Conservation (phyloP, 257 asterid species). For the Solanum bukasovii region DNA sequence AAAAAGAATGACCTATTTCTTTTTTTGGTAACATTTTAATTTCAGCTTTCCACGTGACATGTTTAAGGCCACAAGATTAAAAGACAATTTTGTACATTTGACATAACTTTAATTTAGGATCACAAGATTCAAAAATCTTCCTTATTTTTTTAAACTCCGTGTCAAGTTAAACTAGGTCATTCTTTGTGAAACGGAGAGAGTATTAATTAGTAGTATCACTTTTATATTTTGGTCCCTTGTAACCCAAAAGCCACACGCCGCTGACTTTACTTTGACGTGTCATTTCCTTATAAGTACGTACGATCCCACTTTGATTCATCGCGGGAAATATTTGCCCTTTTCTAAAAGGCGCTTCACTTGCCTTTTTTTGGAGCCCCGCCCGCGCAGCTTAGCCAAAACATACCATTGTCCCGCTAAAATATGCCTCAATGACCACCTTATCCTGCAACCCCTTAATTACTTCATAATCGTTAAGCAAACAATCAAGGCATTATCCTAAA, state of each 20-base stretch:
- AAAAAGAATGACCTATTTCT: no score
- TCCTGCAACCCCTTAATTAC: background rate
- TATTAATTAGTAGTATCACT: no score
- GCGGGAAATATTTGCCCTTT: conserved; percentile 21
- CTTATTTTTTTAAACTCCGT: no score
- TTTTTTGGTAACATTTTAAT: no score
- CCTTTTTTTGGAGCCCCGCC: conserved; percentile 13
- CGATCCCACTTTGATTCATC: conserved; percentile 7
- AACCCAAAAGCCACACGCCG: background rate
- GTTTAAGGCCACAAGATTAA: no score
- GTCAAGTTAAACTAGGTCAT: no score
- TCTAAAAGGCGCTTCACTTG: background rate
- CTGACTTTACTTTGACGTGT: background rate
- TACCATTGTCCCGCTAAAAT: background rate
- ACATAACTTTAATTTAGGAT: no score
- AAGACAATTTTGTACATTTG: no score
- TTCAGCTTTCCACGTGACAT: no score
- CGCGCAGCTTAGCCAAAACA: background rate
- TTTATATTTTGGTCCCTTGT: background rate
- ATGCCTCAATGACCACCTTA: background rate
- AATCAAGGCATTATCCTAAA: background rate
- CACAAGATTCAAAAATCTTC: no score
- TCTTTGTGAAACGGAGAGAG: no score
- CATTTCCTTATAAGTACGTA: background rate
- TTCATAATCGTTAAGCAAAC: background rate